These are phyloP conservation scores for Lasiodiplodia sp. DNA, from an alignment of 2,329 filamentous ascomycete species.

Conservation along the genomic window DNA sequence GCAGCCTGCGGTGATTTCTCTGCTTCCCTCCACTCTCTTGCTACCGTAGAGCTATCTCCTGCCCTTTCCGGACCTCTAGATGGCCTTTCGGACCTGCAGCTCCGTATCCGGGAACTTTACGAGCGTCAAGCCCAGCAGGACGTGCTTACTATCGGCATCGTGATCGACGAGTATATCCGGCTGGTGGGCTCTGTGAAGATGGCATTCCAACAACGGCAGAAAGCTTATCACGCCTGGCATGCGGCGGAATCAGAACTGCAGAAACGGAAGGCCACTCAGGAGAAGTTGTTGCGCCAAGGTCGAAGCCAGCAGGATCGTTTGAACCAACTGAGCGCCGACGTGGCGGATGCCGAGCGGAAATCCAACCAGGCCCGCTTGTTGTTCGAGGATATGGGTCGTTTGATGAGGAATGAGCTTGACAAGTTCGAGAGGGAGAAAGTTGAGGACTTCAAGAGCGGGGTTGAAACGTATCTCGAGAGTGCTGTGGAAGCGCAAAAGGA, in stretches of 20 bases:
- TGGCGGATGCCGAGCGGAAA: slow-evolving; percentile 91
- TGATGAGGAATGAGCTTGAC: slow-evolving; percentile 91
- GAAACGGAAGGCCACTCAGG: slow-evolving; percentile 87
- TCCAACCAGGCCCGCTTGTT: slow-evolving; percentile 88
- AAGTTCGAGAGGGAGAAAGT: slow-evolving; percentile 97
- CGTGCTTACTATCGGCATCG: slow-evolving; percentile 93
- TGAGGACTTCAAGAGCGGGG: slow-evolving; percentile 95
- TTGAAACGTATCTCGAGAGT: slow-evolving; percentile 96
- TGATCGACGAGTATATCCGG: slow-evolving; percentile 97
- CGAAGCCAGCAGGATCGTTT: slow-evolving; percentile 95
- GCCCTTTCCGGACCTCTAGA: slow-evolving; percentile 88
- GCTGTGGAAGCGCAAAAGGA: slow-evolving; percentile 98
- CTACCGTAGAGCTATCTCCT: slow-evolving; percentile 89
- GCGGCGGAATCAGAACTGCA: slow-evolving; percentile 85
- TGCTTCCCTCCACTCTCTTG: slow-evolving; percentile 87
- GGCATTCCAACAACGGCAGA: slow-evolving; percentile 90
- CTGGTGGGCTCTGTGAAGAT: slow-evolving; percentile 95
- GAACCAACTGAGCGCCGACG: slow-evolving; percentile 90
- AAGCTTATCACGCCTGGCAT: slow-evolving; percentile 95
- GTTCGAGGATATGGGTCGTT: slow-evolving; percentile 95
- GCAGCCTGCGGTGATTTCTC: slow-evolving; percentile 95
- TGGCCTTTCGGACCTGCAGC: slow-evolving; percentile 88
- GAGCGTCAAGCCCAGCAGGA: slow-evolving; percentile 97
- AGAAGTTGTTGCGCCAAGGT: slow-evolving; percentile 93
- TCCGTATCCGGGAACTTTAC: slow-evolving; percentile 93